Base-by-base conservation (phyloP, 768 basidiomycete species). In the Pleurotus pulmonarius region DNA sequence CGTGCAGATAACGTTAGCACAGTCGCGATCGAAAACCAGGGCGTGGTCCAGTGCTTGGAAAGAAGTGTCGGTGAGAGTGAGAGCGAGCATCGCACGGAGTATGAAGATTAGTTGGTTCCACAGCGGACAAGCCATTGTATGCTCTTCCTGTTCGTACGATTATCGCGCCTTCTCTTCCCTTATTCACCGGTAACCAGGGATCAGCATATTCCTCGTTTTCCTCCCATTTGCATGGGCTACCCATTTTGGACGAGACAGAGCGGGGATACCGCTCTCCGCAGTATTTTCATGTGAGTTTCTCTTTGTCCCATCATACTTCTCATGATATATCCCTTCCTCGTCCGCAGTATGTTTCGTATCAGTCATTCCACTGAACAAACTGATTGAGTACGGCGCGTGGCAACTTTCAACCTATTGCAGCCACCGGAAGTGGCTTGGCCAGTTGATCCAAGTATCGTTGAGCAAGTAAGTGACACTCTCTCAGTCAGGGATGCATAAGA, bases 351-450 rank as follows among this genome's bases (percentile, higher is more conserved):
- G 78, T 58, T 86, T 88, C 65, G 69, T 87, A 47, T 72, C 82
- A 3, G 84, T 90, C 56, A 74, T 90, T 5, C 83, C 88, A 5
- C 74, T 89, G 5, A 85, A 87, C 58, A 74, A 78, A 51, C 62
- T 87, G 1, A 84, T 88, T 60, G 88, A 90, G 58, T 90, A 76
- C 69, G 82, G 82, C 43, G 80, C 77, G 52, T 77, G 79, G 56
- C 78, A 82, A 64, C 73, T 82, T 73, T 72, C 80, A 1, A 72
- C 77, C 47, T 88, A 87, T 63, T 67, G 75, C 8, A 79, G 87
- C 63, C 76, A 34, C 11, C 29, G 9, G 11, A 34, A 81, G 69
- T 73, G 83, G 57, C 64, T 90, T 5, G 88, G 88, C 5, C 87
- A 90, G 61, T 67, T 90, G 18, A 65, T 88, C 18, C 70, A 79